A percentile compares a stretch with the other conserved stretches of the same genome.
These are phyloP conservation scores for Aspergillus neotritici DNA, from an alignment of 2,329 filamentous ascomycete genomes.

Conservation along the genomic window DNA sequence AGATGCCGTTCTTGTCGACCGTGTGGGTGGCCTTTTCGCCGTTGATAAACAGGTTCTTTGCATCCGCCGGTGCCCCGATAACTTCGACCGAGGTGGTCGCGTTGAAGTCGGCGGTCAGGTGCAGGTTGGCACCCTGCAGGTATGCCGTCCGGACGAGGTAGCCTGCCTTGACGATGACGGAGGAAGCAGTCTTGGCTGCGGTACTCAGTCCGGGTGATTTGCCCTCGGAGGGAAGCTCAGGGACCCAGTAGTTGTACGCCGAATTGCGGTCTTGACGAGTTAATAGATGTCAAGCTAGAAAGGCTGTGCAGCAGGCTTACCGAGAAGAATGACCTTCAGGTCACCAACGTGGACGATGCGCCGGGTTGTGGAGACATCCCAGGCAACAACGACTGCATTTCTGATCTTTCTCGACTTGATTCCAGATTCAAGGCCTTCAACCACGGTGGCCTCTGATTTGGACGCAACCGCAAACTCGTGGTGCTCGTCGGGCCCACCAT, in stretches of 20 bases:
- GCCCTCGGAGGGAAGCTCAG: constrained; percentile 28
- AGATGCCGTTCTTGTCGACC: constrained; percentile 41
- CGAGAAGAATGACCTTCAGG: constrained; percentile 51
- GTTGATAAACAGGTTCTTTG: constrained; percentile 59
- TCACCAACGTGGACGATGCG: constrained; percentile 36
- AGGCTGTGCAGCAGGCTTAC: constrained; percentile 29
- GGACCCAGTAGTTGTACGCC: constrained; percentile 43
- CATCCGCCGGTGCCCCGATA: constrained; percentile 54
- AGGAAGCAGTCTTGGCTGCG: constrained; percentile 24
- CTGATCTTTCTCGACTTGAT: constrained; percentile 27
- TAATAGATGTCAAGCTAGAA: constrained; percentile 6
- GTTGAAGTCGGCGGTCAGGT: constrained; percentile 67
- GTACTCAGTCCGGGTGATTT: constrained; percentile 28
- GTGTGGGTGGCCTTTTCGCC: constrained; percentile 42
- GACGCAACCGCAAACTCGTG: constrained; percentile 38
- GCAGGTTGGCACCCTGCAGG: constrained; percentile 51
- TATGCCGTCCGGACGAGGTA: constrained; percentile 46
- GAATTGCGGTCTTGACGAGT: constrained; percentile 45
- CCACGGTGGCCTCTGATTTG: constrained; percentile 20
- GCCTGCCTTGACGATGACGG: constrained; percentile 40
- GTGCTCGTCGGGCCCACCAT: constrained; percentile 36
- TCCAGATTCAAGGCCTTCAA: constrained; percentile 29
- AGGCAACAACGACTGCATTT: constrained; percentile 40
- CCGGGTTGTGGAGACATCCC: constrained; percentile 49
- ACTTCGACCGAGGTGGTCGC: constrained; percentile 62